Percentiles rank a stretch among this genome's conserved stretches.
Conservation (phyloP, 192 early-diverging fungal genomes). For the Coemansia nantahalensis region DNA sequence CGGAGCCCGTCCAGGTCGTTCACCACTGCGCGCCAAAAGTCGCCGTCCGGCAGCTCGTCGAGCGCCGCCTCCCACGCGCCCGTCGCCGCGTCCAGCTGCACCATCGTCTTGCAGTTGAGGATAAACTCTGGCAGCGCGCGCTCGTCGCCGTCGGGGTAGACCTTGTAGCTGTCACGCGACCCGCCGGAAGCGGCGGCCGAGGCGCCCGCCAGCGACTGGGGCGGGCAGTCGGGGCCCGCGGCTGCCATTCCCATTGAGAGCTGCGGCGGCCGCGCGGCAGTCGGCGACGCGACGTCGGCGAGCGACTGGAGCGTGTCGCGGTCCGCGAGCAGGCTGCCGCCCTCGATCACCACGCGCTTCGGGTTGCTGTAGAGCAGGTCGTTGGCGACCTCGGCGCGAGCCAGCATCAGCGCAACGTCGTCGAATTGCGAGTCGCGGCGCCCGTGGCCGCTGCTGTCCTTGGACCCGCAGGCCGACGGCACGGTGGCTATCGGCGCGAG, state of each 20-base stretch:
- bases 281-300: conserved; percentile 28
- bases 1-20: conserved; percentile 21
- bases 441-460: neutral
- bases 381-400: conserved; percentile 44
- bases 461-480: neutral
- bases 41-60: conserved; percentile 26
- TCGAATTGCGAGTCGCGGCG: conserved; percentile 8
- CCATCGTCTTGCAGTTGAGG: conserved; percentile 24
- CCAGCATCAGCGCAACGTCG: conserved; percentile 26
- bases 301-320: conserved; percentile 29
- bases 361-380: conserved; percentile 36
- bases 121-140: conserved; percentile 46
- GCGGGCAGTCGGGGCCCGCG: no score
- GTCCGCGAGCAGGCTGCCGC: conserved; percentile 26
- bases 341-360: conserved; percentile 44
- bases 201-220: neutral
- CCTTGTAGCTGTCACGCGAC: conserved; percentile 14
- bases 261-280: neutral
- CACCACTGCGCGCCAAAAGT: conserved; percentile 40
- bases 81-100: conserved; percentile 34
- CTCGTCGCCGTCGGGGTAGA: conserved; percentile 48
- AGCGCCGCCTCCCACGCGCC: conserved; percentile 36
- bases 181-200: neutral
- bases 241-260: neutral
- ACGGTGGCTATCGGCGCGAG: neutral